Percentiles rank a stretch among this genome's conserved stretches.
These are phyloP conservation scores for Dothideomycetes sp. DNA, from an alignment of 2,329 filamentous ascomycete genomes.

Conservation along the genomic window DNA sequence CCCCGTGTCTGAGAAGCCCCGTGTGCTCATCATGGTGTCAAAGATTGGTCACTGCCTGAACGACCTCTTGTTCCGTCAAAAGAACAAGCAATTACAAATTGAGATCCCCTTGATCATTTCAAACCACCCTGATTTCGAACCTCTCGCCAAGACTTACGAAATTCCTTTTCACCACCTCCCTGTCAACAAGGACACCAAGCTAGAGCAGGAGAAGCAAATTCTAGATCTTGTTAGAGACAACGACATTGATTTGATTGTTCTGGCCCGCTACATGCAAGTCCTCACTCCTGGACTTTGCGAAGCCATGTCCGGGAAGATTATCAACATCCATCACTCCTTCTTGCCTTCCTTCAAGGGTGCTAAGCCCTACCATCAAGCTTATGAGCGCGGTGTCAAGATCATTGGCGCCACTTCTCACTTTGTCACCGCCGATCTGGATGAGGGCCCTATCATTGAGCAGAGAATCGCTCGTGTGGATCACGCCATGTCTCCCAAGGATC, in stretches of 20 bases:
- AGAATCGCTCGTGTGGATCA: constrained; percentile 69
- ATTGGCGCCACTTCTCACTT: constrained; percentile 81
- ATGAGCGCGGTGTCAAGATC: constrained; percentile 79
- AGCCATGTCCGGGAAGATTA: constrained; percentile 76
- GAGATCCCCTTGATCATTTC: constrained; percentile 72
- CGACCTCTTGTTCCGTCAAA: constrained; percentile 71
- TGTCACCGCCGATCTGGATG: constrained; percentile 74
- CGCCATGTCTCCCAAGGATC: constrained; percentile 62
- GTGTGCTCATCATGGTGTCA: constrained; percentile 79
- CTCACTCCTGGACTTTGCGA: constrained; percentile 64
- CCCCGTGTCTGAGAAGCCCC: constrained; percentile 58
- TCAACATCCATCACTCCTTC: constrained; percentile 89
- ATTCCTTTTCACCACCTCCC: constrained; percentile 75
- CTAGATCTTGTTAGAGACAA: constrained; percentile 61
- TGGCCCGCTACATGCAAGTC: constrained; percentile 84
- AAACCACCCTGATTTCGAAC: constrained; percentile 66
- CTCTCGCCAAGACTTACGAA: constrained; percentile 62
- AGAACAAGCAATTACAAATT: constrained; percentile 63
- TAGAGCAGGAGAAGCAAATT: constrained; percentile 61
- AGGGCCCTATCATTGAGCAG: constrained; percentile 85
- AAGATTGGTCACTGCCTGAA: constrained; percentile 83
- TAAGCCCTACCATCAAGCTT: constrained; percentile 81
- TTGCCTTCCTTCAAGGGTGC: constrained; percentile 81
- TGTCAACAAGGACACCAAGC: constrained; percentile 69
- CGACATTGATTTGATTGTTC: constrained; percentile 66